Evolutionary conservation across 140 eudicot species (phyloP).

Genomic region (Stevia rebaudiana): DNA sequence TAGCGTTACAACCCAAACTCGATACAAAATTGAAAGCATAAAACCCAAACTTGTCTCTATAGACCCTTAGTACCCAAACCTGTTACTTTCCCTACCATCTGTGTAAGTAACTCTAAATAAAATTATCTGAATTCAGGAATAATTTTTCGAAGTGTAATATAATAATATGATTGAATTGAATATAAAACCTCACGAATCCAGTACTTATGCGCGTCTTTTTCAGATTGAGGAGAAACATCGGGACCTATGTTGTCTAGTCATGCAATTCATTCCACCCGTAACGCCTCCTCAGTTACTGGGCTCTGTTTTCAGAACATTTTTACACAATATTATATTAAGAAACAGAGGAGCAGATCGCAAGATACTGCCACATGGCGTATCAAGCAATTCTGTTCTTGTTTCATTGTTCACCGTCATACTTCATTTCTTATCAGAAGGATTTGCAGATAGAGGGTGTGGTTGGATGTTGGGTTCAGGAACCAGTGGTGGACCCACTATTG

Average conservation of each 20-base stretch:
- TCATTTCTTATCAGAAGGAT: constrained; percentile 87
- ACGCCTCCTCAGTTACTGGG: constrained; percentile 84
- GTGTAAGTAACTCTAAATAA: no score
- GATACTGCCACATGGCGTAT: constrained; percentile 68
- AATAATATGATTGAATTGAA: not conserved
- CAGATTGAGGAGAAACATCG: constrained; percentile 99
- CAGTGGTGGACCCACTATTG: constrained; percentile 43
- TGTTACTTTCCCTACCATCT: no score
- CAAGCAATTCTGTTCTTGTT: constrained; percentile 84
- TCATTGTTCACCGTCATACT: constrained; percentile 78
- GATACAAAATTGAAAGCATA: no score
- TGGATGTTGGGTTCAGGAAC: constrained; percentile 59
- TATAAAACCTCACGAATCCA: not conserved
- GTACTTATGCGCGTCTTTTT: constrained; percentile 22
- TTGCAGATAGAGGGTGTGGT: constrained; percentile 47
- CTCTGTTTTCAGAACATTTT: constrained; percentile 71
- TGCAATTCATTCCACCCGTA: constrained; percentile 89
- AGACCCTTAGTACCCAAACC: no score
- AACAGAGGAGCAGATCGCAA: constrained; percentile 93
- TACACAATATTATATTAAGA: constrained; percentile 65
- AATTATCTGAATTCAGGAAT: not conserved
- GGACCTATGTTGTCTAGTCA: constrained; percentile 79
- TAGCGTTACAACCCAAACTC: no score
- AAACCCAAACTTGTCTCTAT: no score
- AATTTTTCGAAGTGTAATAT: not conserved